phyloP scores from a whole-genome alignment of 495 filamentous ascomycete species.

The Annulohypoxylon bovei region DNA sequence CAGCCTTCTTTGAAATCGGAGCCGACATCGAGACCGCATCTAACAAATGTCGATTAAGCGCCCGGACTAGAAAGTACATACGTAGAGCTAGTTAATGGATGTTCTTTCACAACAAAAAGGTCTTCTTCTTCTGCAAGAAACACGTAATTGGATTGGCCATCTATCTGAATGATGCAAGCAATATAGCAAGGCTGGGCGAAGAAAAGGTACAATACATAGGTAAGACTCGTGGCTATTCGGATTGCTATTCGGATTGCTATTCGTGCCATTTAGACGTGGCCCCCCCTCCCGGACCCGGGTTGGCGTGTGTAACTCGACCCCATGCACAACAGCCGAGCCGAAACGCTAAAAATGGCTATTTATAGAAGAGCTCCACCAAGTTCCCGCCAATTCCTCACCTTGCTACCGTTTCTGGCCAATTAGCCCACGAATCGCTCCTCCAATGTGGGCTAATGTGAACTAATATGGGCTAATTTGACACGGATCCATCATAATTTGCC shows the following conservation, averaged over 20 bases:
- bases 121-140: neutral
- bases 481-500: slow-evolving; percentile 29
- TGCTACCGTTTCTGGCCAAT: slow-evolving; percentile 37
- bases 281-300: slow-evolving; percentile 32
- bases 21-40: slow-evolving; percentile 10
- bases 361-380: slow-evolving; percentile 42
- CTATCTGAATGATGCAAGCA: slow-evolving; percentile 32
- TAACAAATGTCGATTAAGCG: slow-evolving; percentile 31
- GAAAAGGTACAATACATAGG: slow-evolving; percentile 3
- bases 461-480: slow-evolving; percentile 7
- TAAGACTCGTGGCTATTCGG: neutral
- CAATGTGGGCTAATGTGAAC: slow-evolving; percentile 35
- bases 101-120: neutral
- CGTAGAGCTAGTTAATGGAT: no score
- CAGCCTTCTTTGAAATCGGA: slow-evolving; percentile 26
- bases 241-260: neutral
- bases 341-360: slow-evolving; percentile 50
- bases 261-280: slow-evolving; percentile 14
- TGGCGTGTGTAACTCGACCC: slow-evolving; percentile 29
- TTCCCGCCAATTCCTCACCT: slow-evolving; percentile 31
- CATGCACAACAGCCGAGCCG: slow-evolving; percentile 41
- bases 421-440: slow-evolving; percentile 19
- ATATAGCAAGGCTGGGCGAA: slow-evolving; percentile 30
- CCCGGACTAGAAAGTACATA: slow-evolving; percentile 14
- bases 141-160: slow-evolving; percentile 22